phyloP scores from a whole-genome alignment of 306 rosid genomes.

The Cucumis hystrix region DNA sequence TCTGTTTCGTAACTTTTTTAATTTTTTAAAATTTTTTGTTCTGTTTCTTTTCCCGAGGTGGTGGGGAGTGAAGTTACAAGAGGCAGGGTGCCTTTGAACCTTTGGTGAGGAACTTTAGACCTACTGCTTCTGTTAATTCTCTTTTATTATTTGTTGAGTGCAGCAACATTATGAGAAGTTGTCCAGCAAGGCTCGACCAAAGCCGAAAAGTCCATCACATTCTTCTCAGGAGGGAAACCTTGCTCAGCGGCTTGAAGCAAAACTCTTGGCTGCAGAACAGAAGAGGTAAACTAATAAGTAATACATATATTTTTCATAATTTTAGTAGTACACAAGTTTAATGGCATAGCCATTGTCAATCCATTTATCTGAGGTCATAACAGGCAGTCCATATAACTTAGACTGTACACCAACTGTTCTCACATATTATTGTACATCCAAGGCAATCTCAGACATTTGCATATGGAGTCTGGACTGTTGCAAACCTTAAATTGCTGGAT shows the following conservation, averaged over 20 bases:
- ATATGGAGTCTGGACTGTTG: background rate
- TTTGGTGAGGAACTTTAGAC: background rate
- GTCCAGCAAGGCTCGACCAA: conserved; percentile 79
- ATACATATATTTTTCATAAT: background rate
- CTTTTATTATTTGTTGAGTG: conserved; percentile 1
- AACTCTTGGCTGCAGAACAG: conserved; percentile 84
- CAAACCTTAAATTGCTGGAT: background rate
- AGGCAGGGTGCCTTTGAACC: background rate
- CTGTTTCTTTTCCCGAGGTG: background rate
- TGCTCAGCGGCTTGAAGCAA: conserved; percentile 82
- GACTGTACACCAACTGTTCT: background rate
- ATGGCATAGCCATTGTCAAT: background rate
- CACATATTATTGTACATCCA: background rate
- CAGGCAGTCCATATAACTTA: background rate
- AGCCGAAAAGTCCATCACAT: conserved; percentile 62
- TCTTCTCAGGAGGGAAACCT: conserved; percentile 64
- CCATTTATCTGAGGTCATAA: background rate
- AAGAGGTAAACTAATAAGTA: conserved; percentile 39
- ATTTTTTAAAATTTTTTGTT: background rate
- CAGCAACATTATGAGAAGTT: conserved; percentile 71
- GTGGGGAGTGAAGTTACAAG: background rate
- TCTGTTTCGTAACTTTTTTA: background rate
- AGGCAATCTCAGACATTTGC: background rate
- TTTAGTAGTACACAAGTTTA: background rate
- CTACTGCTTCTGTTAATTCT: background rate